A percentile compares a stretch with the other conserved stretches of the same genome.
Conservation (phyloP, 225 moss, liverwort and hornwort genomes). For the Bryoerythrophyllum caledonicum region DNA sequence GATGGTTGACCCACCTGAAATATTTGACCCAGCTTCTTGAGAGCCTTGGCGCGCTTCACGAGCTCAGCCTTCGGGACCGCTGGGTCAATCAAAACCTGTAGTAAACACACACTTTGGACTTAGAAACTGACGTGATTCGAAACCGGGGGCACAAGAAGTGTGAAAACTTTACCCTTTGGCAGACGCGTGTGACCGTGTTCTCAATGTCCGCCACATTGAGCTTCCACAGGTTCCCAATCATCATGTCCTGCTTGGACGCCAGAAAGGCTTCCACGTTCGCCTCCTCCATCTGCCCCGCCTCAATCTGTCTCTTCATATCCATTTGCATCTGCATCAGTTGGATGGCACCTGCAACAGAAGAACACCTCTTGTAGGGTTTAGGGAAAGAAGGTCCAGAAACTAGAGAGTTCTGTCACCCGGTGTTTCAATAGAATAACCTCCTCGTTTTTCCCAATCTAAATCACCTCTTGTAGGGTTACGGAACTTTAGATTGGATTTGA, state of each 20-base stretch:
- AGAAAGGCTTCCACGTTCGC: conserved; percentile 53
- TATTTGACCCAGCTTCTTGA: conserved; percentile 79
- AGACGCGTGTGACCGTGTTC: conserved; percentile 72
- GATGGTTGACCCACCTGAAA: conserved; percentile 52
- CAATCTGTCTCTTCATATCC: conserved; percentile 62
- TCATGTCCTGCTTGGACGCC: conserved; percentile 58
- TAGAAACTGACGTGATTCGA: not conserved
- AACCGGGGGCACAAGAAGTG: too few species aligned
- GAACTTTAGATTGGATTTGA: not conserved
- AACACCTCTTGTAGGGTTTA: too few species aligned
- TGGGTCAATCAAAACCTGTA: conserved; percentile 60
- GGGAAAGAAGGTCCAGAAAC: too few species aligned
- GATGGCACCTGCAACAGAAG: conserved; percentile 43
- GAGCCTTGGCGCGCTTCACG: conserved; percentile 66
- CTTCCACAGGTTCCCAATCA: conserved; percentile 88
- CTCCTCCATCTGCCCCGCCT: conserved; percentile 43
- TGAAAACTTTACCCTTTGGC: conserved; percentile 58
- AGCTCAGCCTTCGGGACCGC: conserved; percentile 39
- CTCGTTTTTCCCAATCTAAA: too few species aligned
- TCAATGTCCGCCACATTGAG: conserved; percentile 94
- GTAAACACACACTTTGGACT: not conserved
- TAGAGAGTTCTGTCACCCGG: too few species aligned
- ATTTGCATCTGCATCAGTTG: conserved; percentile 89
- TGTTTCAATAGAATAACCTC: too few species aligned
- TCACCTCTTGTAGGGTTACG: too few species aligned